Conservation (phyloP, 2,329 filamentous ascomycete species). For the Metarhizium humberi region DNA sequence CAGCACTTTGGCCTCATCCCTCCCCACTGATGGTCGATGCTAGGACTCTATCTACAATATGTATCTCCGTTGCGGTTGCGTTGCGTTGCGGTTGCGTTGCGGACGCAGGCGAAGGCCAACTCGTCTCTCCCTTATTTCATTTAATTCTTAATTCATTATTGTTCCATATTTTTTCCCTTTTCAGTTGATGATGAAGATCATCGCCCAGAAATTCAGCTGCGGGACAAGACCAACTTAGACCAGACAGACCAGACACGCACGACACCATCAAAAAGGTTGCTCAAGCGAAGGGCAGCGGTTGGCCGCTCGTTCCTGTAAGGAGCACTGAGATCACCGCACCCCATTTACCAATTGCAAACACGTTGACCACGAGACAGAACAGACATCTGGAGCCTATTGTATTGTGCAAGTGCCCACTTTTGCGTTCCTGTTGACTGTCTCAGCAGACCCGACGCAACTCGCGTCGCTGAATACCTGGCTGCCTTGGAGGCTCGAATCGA, state of each 20-base stretch:
- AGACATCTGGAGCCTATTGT: background rate
- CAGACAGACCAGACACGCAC: background rate
- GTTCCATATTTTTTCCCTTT: too few relatives aligned
- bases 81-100: too few relatives aligned
- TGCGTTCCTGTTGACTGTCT: background rate
- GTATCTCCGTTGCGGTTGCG: too few relatives aligned
- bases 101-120: too few relatives aligned
- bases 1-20: too few relatives aligned
- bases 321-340: background rate
- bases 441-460: background rate
- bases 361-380: background rate
- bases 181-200: background rate
- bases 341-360: background rate
- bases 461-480: background rate
- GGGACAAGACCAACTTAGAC: background rate
- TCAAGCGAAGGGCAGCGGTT: background rate
- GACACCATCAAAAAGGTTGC: background rate
- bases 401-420: background rate
- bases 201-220: background rate
- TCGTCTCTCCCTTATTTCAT: too few relatives aligned
- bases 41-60: too few relatives aligned
- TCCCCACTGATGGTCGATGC: too few relatives aligned
- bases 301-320: background rate
- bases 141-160: too few relatives aligned
- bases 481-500: background rate